phyloP scores from a whole-genome alignment of 2,329 filamentous ascomycete species.

The Tolypocladium inflatum region DNA sequence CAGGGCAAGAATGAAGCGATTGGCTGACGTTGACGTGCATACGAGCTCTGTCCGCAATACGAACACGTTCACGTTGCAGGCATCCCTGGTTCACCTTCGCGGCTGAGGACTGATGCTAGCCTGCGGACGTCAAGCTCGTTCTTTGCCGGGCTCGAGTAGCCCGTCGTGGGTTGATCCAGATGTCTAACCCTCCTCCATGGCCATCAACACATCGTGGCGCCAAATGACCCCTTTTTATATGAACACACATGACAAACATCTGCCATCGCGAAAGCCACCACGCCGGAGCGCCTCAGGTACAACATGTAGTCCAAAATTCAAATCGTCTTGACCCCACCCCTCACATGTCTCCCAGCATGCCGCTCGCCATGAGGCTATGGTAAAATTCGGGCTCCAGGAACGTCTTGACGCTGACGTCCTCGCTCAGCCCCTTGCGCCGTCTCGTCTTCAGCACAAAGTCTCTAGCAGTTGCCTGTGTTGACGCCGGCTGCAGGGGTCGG shows the following conservation, averaged over 20 bases:
- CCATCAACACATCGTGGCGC: background rate
- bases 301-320: background rate
- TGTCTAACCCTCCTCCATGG: background rate
- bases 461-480: slow-evolving; percentile 78
- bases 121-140: background rate
- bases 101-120: background rate
- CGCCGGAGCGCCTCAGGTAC: background rate
- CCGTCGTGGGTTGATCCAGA: background rate
- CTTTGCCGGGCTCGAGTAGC: background rate
- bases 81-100: background rate
- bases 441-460: slow-evolving; percentile 97
- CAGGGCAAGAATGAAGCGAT: background rate
- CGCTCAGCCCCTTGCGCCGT: slow-evolving; percentile 82
- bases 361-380: slow-evolving; percentile 77
- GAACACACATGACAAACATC: background rate
- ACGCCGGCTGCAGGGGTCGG: slow-evolving; percentile 77
- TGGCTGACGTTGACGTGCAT: background rate
- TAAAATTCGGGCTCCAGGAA: slow-evolving; percentile 95
- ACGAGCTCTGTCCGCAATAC: background rate
- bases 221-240: background rate
- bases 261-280: background rate
- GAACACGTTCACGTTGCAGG: background rate
- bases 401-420: slow-evolving; percentile 92
- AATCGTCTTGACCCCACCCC: background rate
- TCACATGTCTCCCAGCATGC: slow-evolving; percentile 58